Evolutionary conservation across 441 rosid species (phyloP).

Genomic region (Bocquillonia castaneifolia): DNA sequence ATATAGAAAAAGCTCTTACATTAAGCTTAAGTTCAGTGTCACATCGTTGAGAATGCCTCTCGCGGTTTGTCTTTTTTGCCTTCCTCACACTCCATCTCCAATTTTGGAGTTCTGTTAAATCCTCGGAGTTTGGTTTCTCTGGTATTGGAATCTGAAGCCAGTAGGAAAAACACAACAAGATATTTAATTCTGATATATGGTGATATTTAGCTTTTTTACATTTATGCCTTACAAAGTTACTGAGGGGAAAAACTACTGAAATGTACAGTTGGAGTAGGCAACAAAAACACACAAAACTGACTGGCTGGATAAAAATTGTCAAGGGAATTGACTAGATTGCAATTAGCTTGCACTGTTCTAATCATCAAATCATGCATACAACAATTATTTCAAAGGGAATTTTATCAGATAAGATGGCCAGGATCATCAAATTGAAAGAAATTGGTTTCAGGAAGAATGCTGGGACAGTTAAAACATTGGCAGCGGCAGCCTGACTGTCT

Average conservation of each 20-base stretch:
- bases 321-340: background rate
- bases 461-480: background rate
- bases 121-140: conserved; percentile 55
- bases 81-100: conserved; percentile 76
- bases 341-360: background rate
- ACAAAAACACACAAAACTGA: background rate
- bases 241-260: background rate
- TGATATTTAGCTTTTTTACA: background rate
- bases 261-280: background rate
- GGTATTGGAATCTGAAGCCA: conserved; percentile 60
- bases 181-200: background rate
- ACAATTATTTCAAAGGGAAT: background rate
- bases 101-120: conserved; percentile 48
- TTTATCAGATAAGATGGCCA: background rate
- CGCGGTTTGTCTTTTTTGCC: conserved; percentile 75
- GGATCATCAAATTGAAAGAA: background rate
- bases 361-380: background rate
- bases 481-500: background rate
- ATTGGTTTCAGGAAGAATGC: background rate
- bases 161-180: background rate
- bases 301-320: background rate
- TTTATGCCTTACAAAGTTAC: background rate
- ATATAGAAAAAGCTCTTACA: conserved; percentile 40
- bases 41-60: conserved; percentile 81
- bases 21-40: conserved; percentile 90